phyloP scores from a whole-genome alignment of 345 rosid genomes.

The Litchi chinensis region DNA sequence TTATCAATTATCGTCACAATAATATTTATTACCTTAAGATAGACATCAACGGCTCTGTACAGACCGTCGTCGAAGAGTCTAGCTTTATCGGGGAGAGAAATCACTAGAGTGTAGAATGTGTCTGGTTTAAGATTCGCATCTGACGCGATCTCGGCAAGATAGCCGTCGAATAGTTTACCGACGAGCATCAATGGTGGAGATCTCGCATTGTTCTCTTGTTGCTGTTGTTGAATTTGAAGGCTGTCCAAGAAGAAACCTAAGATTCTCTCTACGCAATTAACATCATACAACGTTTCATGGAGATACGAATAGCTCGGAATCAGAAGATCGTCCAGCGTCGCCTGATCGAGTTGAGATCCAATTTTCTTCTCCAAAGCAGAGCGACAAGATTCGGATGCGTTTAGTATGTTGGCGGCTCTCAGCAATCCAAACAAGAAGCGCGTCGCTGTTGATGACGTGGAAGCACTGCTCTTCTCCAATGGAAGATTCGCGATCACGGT shows the following conservation, averaged over 20 bases:
- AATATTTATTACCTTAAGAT: constrained; percentile 64
- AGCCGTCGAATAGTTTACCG: constrained; percentile 93
- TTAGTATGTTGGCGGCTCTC: constrained; percentile 79
- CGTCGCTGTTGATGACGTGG: constrained; percentile 57
- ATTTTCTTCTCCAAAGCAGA: constrained; percentile 74
- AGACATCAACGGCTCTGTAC: constrained; percentile 92
- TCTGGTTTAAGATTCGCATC: constrained; percentile 89
- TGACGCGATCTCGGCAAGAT: constrained; percentile 86
- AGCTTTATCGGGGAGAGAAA: constrained; percentile 79
- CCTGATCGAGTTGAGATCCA: constrained; percentile 79
- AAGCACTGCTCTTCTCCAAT: constrained; percentile 41
- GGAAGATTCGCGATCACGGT: constrained; percentile 68
- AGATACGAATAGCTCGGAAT: constrained; percentile 96
- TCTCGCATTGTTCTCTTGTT: constrained; percentile 31
- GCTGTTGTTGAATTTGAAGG: constrained; percentile 16
- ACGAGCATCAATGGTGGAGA: constrained; percentile 73
- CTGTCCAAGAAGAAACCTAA: constrained; percentile 69
- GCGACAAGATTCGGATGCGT: constrained; percentile 67
- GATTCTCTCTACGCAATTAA: constrained; percentile 90
- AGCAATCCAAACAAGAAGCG: constrained; percentile 72
- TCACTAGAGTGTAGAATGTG: constrained; percentile 66
- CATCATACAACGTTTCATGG: constrained; percentile 89
- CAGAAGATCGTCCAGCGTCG: constrained; percentile 83
- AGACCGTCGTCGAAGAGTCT: constrained; percentile 96
- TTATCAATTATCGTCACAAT: neutral